Percentiles rank a stretch among this genome's conserved stretches.
Evolutionary conservation across 306 rosid species (phyloP).

Genomic region (Lagenaria siceraria): DNA sequence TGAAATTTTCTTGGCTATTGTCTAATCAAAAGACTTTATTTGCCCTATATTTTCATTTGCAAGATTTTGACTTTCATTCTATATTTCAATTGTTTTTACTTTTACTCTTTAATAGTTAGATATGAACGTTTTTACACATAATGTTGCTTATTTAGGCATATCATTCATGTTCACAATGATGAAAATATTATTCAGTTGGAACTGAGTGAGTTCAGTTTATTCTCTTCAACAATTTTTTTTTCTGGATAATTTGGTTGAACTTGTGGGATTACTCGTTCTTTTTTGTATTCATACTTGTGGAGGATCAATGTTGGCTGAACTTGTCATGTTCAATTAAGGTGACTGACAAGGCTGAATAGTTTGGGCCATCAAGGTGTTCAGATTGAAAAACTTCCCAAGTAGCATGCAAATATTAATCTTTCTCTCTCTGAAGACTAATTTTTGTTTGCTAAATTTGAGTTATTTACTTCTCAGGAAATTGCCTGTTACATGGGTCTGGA

Average conservation of each 20-base stretch:
- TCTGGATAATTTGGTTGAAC: background rate
- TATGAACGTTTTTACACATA: background rate
- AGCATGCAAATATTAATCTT: background rate
- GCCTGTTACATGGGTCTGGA: slow-evolving; percentile 89
- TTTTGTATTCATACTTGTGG: background rate
- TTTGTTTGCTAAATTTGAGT: slow-evolving; percentile 11
- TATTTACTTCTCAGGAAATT: slow-evolving; percentile 46
- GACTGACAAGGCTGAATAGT: background rate
- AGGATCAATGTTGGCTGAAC: background rate
- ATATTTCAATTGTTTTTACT: background rate
- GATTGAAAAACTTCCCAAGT: background rate
- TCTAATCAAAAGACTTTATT: background rate
- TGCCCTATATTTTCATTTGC: background rate
- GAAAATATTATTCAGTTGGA: background rate
- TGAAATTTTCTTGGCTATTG: background rate
- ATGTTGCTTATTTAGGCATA: background rate
- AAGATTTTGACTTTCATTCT: background rate
- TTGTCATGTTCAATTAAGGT: background rate
- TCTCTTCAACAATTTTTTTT: background rate
- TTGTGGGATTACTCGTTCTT: background rate
- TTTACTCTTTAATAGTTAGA: background rate
- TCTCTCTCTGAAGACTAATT: background rate
- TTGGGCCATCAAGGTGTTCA: background rate
- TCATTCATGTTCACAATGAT: background rate
- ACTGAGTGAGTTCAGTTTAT: background rate